Evolutionary conservation across 225 moss, liverwort and hornwort species (phyloP).

Genomic region (Antitrichia curtipendula): DNA sequence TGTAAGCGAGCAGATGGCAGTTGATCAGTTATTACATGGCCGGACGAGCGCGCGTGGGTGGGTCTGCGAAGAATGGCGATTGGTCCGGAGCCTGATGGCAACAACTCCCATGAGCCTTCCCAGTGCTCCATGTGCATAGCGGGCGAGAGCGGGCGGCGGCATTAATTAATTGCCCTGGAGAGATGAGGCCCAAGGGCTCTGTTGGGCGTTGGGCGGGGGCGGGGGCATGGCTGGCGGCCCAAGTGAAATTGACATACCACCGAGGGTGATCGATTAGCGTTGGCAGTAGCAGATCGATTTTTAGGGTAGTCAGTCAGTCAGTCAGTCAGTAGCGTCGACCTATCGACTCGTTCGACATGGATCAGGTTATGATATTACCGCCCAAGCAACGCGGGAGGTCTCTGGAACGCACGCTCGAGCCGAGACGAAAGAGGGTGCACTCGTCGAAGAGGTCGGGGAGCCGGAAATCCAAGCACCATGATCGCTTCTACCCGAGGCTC

Average conservation of each 20-base stretch:
- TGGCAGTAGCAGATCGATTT: neutral
- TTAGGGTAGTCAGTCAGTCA: neutral
- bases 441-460: conserved; percentile 14
- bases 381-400: conserved; percentile 22
- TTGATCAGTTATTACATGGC: neutral
- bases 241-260: neutral
- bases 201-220: neutral
- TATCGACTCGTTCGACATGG: conserved; percentile 11
- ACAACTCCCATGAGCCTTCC: neutral
- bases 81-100: neutral
- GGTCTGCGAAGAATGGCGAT: neutral
- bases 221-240: neutral
- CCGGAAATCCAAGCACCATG: conserved; percentile 12
- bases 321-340: neutral
- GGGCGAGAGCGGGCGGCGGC: neutral
- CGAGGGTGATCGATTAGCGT: neutral
- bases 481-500: conserved; percentile 22
- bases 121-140: neutral
- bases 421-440: conserved; percentile 12
- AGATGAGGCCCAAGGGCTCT: conserved; percentile 10
- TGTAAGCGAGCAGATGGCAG: conserved; percentile 4
- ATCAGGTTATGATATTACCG: conserved; percentile 4
- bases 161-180: neutral
- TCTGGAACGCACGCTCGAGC: conserved; percentile 14
- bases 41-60: neutral